A percentile compares a stretch with the other conserved stretches of the same genome.
Evolutionary conservation across 805 yeast species (phyloP).

Genomic region (Saccharomycopsis malanga): DNA sequence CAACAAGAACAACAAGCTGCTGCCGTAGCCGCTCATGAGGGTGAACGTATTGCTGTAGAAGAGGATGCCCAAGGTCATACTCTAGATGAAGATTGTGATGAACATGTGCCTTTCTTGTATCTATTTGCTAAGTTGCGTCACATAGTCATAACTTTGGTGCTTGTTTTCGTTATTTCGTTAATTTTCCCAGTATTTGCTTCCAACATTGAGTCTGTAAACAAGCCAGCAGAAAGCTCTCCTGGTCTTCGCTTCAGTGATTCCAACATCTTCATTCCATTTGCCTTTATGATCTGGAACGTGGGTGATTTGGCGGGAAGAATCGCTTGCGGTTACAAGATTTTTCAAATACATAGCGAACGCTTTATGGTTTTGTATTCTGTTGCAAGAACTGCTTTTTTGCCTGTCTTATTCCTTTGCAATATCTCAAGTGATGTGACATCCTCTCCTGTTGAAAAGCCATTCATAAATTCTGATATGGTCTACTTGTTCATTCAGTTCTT

Average conservation of each 20-base stretch:
- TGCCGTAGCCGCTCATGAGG: slow-evolving; percentile 5
- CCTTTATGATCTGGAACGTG: slow-evolving; percentile 78
- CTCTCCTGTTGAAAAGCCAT: slow-evolving; percentile 3
- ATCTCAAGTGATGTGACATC: slow-evolving; percentile 25
- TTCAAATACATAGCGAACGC: slow-evolving; percentile 38
- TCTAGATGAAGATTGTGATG: slow-evolving; percentile 6
- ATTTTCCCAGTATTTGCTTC: slow-evolving; percentile 89
- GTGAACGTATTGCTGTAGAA: slow-evolving; percentile 3
- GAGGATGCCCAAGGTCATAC: background rate
- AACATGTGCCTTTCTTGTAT: slow-evolving; percentile 50
- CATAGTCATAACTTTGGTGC: slow-evolving; percentile 63
- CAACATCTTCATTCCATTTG: slow-evolving; percentile 60
- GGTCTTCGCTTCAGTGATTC: slow-evolving; percentile 18
- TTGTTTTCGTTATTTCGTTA: slow-evolving; percentile 67
- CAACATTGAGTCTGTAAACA: slow-evolving; percentile 46
- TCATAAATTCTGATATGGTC: slow-evolving; percentile 50
- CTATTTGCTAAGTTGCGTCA: slow-evolving; percentile 57
- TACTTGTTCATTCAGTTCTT: slow-evolving; percentile 65
- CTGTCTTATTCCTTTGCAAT: slow-evolving; percentile 66
- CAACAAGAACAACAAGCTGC: background rate
- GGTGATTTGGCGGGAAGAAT: slow-evolving; percentile 84
- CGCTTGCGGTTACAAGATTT: slow-evolving; percentile 43
- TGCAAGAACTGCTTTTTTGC: slow-evolving; percentile 53
- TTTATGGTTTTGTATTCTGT: slow-evolving; percentile 48
- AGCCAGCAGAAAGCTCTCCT: slow-evolving; percentile 19